These are phyloP conservation scores for Inonotus hispidus DNA, from an alignment of 1,284 basidiomycete genomes.

Conservation along the genomic window DNA sequence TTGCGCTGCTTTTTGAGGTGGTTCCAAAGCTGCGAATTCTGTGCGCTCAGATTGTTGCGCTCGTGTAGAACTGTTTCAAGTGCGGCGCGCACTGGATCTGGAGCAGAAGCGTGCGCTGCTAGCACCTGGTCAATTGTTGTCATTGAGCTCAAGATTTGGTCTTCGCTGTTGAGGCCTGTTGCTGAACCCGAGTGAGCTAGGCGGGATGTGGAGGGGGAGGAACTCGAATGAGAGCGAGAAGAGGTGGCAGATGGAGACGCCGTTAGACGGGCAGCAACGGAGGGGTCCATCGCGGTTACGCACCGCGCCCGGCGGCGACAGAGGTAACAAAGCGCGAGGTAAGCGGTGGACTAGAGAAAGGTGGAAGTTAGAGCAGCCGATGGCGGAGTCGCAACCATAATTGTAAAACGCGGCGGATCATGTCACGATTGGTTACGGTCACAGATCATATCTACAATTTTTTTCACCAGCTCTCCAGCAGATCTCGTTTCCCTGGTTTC, in stretches of 20 bases:
- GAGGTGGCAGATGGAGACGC: constrained; percentile 18
- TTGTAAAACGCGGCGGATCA: neutral
- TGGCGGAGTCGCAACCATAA: neutral
- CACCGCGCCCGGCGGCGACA: constrained; percentile 8
- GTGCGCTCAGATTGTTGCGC: constrained; percentile 69
- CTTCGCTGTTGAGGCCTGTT: constrained; percentile 21
- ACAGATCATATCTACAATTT: neutral
- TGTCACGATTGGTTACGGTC: neutral
- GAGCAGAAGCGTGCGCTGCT: constrained; percentile 41
- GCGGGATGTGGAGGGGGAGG: constrained; percentile 24
- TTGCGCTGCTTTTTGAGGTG: constrained; percentile 82
- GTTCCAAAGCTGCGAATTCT: constrained; percentile 90
- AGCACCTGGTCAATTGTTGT: constrained; percentile 55
- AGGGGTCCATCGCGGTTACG: constrained; percentile 6
- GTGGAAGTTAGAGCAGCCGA: neutral
- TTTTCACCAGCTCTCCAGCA: too few relatives aligned
- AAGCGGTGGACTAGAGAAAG: neutral
- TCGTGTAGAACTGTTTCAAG: constrained; percentile 71
- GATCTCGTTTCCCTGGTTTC: too few relatives aligned
- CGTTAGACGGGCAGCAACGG: constrained; percentile 8
- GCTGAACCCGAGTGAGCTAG: constrained; percentile 24
- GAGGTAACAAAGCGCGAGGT: neutral
- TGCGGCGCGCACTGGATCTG: constrained; percentile 58
- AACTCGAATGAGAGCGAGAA: constrained; percentile 21
- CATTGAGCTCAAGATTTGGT: constrained; percentile 24